Base-by-base conservation (phyloP, 1,284 basidiomycete species). In the Sporisorium exsertum region DNA sequence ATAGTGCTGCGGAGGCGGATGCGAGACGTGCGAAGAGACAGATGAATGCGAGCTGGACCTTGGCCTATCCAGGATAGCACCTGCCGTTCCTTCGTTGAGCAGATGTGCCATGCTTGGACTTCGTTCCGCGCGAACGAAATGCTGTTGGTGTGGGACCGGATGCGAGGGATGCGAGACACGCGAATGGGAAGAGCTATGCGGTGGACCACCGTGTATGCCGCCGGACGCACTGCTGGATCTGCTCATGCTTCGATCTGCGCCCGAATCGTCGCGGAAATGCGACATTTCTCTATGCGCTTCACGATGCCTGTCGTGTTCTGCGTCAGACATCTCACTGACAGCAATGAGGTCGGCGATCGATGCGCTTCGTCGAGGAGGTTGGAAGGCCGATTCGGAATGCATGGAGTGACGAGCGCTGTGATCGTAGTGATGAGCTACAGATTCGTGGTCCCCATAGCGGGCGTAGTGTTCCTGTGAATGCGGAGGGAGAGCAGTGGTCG, bases 51-150 rank as follows among this genome's bases (percentile, higher is more conserved):
- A 77, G 42, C 61, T 51, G 32, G 75, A 77, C 22, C 75, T 29
- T 3, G 70, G 75, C 29, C 75, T 42, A 27, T 73, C 75, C 12
- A 53, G 43, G n/a, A 77, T 33, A n/a, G 75, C 75, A 16, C 75
- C 75, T 2, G 75, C 71, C 1, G 66, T 73, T 2, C 75, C 75
- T 1, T 73, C 75, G 58, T 77, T 77, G 51, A 77, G 64, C 20
- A 77, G 40, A 50, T 77, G 63, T 5, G 71, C 75, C 75, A 77
- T 77, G 58, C 75, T 77, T 8, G 75, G 75, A 22, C 75, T 77
- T 18, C 75, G 63, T 46, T 77, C 75, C 8, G 71, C 51, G 13
- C 71, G 70, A 9, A 42, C 59, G 3, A 40, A 45, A n/a, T 32
- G 49, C n/a, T 50, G 49, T 6, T 74, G 63, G 18, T 52, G 61